Percentiles rank a stretch among this genome's conserved stretches.
Conservation (phyloP, 2,329 filamentous ascomycete species). For the Pseudogymnoascus sp. region DNA sequence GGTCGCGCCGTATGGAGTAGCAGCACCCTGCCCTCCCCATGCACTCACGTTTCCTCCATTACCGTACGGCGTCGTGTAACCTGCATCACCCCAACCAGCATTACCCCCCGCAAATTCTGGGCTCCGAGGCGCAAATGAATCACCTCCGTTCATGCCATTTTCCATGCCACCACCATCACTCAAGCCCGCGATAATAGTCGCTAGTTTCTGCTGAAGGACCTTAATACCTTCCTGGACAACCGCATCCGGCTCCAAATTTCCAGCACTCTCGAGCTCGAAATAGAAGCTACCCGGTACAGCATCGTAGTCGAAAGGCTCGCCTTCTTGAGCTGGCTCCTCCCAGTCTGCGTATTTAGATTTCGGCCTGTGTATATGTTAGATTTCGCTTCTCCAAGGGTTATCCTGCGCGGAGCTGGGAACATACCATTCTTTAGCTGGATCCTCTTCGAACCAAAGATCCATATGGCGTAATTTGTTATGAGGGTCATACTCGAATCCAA, state of each 20-base stretch:
- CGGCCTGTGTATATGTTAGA: conserved; percentile 50
- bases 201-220: conserved; percentile 84
- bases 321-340: conserved; percentile 72
- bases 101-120: conserved; percentile 53
- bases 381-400: neutral
- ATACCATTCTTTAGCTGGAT: conserved; percentile 77
- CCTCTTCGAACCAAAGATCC: conserved; percentile 90
- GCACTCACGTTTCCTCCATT: conserved; percentile 49
- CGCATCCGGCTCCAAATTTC: conserved; percentile 78
- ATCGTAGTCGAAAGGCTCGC: conserved; percentile 85
- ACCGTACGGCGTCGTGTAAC: conserved; percentile 63
- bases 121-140: conserved; percentile 55
- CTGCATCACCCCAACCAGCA: conserved; percentile 48
- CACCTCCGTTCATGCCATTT: conserved; percentile 37
- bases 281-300: conserved; percentile 82
- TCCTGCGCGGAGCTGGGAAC: conserved; percentile 26
- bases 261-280: conserved; percentile 84
- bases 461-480: conserved; percentile 91
- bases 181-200: conserved; percentile 63
- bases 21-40: conserved; percentile 54
- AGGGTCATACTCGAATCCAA: conserved; percentile 97
- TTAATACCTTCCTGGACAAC: conserved; percentile 86
- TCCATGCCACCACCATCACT: conserved; percentile 48
- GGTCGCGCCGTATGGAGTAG: conserved; percentile 52
- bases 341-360: conserved; percentile 71